These are phyloP conservation scores for Suillus plorans DNA, from an alignment of 768 basidiomycete species.

Conservation along the genomic window DNA sequence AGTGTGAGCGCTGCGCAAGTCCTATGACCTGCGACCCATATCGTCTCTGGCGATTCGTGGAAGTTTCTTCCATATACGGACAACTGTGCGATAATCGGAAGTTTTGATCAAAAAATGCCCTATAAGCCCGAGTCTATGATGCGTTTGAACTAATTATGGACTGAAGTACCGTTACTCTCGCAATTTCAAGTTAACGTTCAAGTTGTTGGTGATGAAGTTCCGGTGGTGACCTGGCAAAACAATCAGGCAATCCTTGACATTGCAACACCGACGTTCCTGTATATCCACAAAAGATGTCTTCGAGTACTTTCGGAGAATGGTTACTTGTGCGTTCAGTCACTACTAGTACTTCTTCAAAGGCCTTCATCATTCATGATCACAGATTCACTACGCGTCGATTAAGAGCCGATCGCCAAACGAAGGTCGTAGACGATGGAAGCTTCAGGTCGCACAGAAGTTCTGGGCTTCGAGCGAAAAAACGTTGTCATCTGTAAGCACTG, in stretches of 20 bases:
- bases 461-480: conserved; percentile 36
- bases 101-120: not conserved
- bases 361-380: conserved; percentile 2
- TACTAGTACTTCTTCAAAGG: not conserved
- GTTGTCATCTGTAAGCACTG: conserved; percentile 11
- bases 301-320: conserved; percentile 7
- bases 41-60: not conserved
- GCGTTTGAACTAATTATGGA: not conserved
- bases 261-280: not conserved
- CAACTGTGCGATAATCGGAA: not conserved
- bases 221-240: conserved; percentile 1
- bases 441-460: conserved; percentile 53
- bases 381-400: conserved; percentile 43
- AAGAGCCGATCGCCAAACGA: conserved; percentile 49
- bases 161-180: not conserved
- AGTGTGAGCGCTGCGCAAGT: conserved; percentile 7
- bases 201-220: not conserved
- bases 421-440: conserved; percentile 56
- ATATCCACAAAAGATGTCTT: conserved; percentile 16
- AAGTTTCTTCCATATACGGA: not conserved
- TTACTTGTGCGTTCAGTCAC: not conserved
- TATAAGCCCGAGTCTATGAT: not conserved
- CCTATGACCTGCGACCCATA: conserved; percentile 4
- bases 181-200: not conserved
- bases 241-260: not conserved